Evolutionary conservation across 306 rosid species (phyloP).

Genomic region (Corylus heterophylla): DNA sequence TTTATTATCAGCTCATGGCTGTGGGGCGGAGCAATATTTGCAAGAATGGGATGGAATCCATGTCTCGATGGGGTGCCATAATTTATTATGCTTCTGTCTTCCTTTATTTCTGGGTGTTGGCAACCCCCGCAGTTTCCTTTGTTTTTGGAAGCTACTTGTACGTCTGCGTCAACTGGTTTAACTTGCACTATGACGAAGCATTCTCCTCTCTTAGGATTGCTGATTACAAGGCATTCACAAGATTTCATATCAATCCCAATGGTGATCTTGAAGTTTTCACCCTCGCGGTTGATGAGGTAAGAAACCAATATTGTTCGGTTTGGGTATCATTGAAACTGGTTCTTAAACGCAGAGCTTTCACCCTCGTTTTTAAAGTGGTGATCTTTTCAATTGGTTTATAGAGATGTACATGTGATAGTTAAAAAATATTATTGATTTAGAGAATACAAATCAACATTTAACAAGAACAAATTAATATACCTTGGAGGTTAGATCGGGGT

Average conservation of each 20-base stretch:
- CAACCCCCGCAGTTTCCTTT: slow-evolving; percentile 86
- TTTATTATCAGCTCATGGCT: slow-evolving; percentile 77
- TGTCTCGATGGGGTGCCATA: slow-evolving; percentile 71
- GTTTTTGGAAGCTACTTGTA: slow-evolving; percentile 92
- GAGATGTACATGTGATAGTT: too few species aligned
- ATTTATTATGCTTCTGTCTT: slow-evolving; percentile 77
- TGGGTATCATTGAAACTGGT: too few species aligned
- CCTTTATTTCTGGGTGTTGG: slow-evolving; percentile 88
- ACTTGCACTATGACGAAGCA: slow-evolving; percentile 94
- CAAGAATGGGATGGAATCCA: slow-evolving; percentile 76
- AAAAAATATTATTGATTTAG: too few species aligned
- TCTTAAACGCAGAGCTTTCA: too few species aligned
- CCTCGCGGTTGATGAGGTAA: slow-evolving; percentile 87
- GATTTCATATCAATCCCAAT: slow-evolving; percentile 63
- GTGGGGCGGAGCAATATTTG: slow-evolving; percentile 84
- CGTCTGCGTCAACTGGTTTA: slow-evolving; percentile 90
- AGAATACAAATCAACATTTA: too few species aligned
- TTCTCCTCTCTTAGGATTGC: slow-evolving; percentile 96
- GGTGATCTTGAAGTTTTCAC: slow-evolving; percentile 96
- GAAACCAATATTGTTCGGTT: neutral
- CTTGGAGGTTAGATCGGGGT: too few species aligned
- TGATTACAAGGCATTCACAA: slow-evolving; percentile 82
- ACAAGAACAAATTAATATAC: too few species aligned
- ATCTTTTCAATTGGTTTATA: too few species aligned
- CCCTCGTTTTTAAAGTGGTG: too few species aligned